A percentile compares a stretch with the other conserved stretches of the same genome.
These are phyloP conservation scores for Leccinum fuscescens DNA, from an alignment of 1,284 basidiomycete genomes.

Conservation along the genomic window DNA sequence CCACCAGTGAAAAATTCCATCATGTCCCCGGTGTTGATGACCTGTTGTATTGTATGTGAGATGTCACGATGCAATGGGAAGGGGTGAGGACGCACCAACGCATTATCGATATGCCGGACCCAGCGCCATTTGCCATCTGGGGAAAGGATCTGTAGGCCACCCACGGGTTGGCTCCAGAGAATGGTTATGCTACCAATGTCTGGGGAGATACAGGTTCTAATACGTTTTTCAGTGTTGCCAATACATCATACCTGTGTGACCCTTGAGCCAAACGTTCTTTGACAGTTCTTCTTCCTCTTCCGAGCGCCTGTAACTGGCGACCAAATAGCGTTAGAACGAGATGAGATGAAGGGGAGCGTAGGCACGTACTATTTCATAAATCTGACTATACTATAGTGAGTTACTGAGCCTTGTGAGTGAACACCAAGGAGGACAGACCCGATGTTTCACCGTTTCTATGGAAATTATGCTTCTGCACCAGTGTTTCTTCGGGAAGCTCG, in stretches of 20 bases:
- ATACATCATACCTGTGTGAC: conserved; percentile 4
- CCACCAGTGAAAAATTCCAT: conserved; percentile 54
- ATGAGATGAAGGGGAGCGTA: background rate
- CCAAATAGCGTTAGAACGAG: background rate
- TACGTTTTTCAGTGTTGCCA: background rate
- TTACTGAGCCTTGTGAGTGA: background rate
- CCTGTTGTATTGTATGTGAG: background rate
- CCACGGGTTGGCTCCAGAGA: conserved; percentile 59
- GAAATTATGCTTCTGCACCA: conserved; percentile 47
- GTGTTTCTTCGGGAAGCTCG: conserved; percentile 55
- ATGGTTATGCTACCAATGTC: conserved; percentile 56
- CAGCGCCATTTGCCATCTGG: conserved; percentile 54
- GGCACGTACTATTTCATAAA: conserved; percentile 16
- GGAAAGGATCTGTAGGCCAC: conserved; percentile 53
- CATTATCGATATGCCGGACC: conserved; percentile 55
- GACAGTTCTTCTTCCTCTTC: conserved; percentile 11
- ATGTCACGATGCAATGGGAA: background rate
- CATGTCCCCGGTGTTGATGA: conserved; percentile 58
- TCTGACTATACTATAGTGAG: background rate
- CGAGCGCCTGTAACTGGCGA: conserved; percentile 8
- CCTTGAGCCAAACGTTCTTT: conserved; percentile 12
- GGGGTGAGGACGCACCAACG: background rate
- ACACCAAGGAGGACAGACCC: background rate
- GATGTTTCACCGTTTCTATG: background rate
- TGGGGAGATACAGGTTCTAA: background rate